Evolutionary conservation across 1,284 basidiomycete genomes (phyloP), one percentile per base, ranked within the genome.

Genomic region (Marasmius oreades): DNA sequence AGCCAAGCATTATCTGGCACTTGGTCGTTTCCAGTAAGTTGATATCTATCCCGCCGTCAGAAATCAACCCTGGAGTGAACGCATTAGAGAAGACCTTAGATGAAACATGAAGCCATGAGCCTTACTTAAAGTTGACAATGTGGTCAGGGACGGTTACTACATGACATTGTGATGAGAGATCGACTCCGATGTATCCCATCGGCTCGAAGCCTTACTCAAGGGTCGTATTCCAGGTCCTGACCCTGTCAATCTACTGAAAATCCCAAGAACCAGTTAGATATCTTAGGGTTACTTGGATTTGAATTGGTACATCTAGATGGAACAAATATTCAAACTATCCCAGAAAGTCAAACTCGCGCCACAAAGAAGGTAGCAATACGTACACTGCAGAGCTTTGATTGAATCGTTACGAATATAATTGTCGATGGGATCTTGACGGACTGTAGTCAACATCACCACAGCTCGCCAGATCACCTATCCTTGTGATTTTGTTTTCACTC

Each of bases 61-160:
- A 87, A 76, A 61, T 88, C 84, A 56, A 79, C 74, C 69, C 74
- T 58, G 34, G 61, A 26, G 24, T 5, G 34, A 7, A 45, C 68
- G 61, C 53, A 37, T 64, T 43, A 18, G 24, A 24, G 7, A 31
- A 22, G 34, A n/a, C n/a, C n/a, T 26, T 34, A 23, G 28, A 34
- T n/a, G n/a, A n/a, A n/a, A n/a, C n/a, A n/a, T n/a, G n/a, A n/a
- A n/a, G n/a, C n/a, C n/a, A n/a, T n/a, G n/a, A n/a, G n/a, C n/a
- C 60, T 16, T 5, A 42, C 75, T 82, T 82, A 70, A 77, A 86
- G 67, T 83, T 86, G 65, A 88, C 81, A 42, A 87, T 79, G 62
- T 88, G 85, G 64, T 88, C 84, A 60, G 87, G 86, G n/a, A 88
- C 66, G 33, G 78, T 84, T 12, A 85, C 85, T 81, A 85, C 81